Percentiles rank a stretch among this genome's conserved stretches.
Evolutionary conservation across 805 yeast genomes (phyloP).

Genomic region (Yamadazyma kitorensis): DNA sequence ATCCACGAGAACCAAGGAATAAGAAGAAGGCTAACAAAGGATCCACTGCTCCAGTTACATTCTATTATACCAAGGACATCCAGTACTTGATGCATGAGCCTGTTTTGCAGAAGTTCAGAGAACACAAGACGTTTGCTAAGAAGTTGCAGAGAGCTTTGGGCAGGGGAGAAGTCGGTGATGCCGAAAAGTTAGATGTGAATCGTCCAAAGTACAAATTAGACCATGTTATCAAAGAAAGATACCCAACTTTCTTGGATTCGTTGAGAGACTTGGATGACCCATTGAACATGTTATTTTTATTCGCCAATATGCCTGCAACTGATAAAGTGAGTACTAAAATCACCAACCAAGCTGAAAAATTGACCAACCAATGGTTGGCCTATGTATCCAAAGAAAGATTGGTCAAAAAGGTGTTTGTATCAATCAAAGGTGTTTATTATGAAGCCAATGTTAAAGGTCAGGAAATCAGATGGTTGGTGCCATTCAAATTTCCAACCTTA

Average conservation of each 20-base stretch:
- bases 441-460: slow-evolving; percentile 89
- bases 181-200: slow-evolving; percentile 76
- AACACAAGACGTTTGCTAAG: slow-evolving; percentile 90
- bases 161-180: slow-evolving; percentile 86
- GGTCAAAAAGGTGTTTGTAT: slow-evolving; percentile 86
- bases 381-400: slow-evolving; percentile 81
- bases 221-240: slow-evolving; percentile 89
- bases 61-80: slow-evolving; percentile 90
- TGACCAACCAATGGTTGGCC: slow-evolving; percentile 95
- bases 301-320: slow-evolving; percentile 93
- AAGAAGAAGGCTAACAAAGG: slow-evolving; percentile 97
- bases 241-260: slow-evolving; percentile 91
- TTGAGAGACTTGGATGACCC: slow-evolving; percentile 94
- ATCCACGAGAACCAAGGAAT: slow-evolving; percentile 94
- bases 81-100: slow-evolving; percentile 96
- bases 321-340: slow-evolving; percentile 74
- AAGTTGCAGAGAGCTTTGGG: slow-evolving; percentile 88
- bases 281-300: slow-evolving; percentile 87
- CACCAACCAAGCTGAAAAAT: slow-evolving; percentile 80
- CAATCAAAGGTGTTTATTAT: slow-evolving; percentile 95
- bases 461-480: slow-evolving; percentile 93
- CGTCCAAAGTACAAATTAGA: slow-evolving; percentile 86
- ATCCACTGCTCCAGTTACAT: slow-evolving; percentile 93
- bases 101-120: slow-evolving; percentile 84
- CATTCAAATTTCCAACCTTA: slow-evolving; percentile 94